A percentile compares a stretch with the other conserved stretches of the same genome.
Evolutionary conservation across 805 yeast genomes (phyloP).

Genomic region (Saccharomycopsis selenospora): DNA sequence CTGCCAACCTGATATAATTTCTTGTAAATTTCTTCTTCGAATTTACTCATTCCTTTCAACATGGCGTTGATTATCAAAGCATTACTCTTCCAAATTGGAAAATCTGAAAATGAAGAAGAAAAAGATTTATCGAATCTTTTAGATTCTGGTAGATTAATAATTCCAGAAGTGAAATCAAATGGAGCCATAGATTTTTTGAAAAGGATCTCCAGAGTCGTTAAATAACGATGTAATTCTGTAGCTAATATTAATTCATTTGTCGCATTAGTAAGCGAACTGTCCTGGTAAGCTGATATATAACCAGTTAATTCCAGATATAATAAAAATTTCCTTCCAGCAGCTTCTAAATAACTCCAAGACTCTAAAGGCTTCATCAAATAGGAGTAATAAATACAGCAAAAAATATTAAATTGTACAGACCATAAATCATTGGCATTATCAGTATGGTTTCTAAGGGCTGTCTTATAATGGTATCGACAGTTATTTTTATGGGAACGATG

Average conservation of each 20-base stretch:
- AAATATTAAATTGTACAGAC: conserved; percentile 9
- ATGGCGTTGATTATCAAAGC: background rate
- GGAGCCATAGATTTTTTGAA: conserved; percentile 1
- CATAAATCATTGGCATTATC: background rate
- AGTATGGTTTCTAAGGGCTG: no score
- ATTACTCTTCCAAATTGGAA: background rate
- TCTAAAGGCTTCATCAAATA: conserved; percentile 8
- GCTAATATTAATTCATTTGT: background rate
- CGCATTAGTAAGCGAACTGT: background rate
- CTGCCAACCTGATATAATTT: background rate
- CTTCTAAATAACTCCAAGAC: conserved; percentile 10
- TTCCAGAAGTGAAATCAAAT: background rate
- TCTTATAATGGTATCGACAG: no score
- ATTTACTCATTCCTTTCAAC: background rate
- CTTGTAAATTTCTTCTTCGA: background rate
- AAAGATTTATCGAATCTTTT: background rate
- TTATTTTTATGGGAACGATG: no score
- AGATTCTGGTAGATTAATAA: background rate
- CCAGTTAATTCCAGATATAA: conserved; percentile 4
- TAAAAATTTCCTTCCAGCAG: conserved; percentile 5
- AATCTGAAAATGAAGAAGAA: background rate
- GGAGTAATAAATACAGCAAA: background rate
- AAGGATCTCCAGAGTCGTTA: background rate
- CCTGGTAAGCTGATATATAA: no score
- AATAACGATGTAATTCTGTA: background rate